Evolutionary conservation across 306 rosid species (phyloP).

Genomic region (Pyrus betulifolia): DNA sequence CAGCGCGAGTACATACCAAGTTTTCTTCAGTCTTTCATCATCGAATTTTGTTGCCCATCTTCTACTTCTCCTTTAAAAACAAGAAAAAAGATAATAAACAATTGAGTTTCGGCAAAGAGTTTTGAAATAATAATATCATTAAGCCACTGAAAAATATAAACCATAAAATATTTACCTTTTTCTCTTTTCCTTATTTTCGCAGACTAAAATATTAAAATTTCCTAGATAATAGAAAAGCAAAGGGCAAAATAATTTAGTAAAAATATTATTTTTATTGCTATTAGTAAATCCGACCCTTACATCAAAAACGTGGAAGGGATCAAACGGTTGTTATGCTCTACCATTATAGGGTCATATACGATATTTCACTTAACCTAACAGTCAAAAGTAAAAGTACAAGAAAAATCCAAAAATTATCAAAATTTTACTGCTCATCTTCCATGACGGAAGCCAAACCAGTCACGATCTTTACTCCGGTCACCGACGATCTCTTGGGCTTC

Average conservation of each 20-base stretch:
- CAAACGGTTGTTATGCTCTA: conserved; percentile 27
- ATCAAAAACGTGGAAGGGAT: conserved; percentile 47
- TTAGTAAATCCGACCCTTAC: conserved; percentile 49
- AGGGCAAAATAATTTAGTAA: neutral
- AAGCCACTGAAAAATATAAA: neutral
- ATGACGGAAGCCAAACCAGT: conserved; percentile 62
- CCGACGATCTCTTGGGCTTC: conserved; percentile 29
- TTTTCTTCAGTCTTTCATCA: conserved; percentile 8
- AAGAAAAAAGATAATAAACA: neutral
- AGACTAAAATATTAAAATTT: neutral
- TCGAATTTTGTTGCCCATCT: conserved; percentile 1
- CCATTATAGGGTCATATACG: conserved; percentile 1
- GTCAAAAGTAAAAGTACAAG: neutral
- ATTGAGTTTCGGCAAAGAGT: neutral
- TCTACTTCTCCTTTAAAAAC: conserved; percentile 8
- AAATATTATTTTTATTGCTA: conserved; percentile 20
- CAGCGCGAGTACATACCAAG: conserved; percentile 1
- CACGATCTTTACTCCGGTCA: conserved; percentile 30
- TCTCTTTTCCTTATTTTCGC: neutral
- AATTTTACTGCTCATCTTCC: conserved; percentile 42
- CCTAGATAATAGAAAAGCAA: neutral
- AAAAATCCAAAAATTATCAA: conserved; percentile 7
- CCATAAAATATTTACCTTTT: neutral
- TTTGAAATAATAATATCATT: neutral
- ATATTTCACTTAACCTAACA: conserved; percentile 7